Conservation (phyloP, 164 flowering plant genomes). For the Dillenia turbinata region DNA sequence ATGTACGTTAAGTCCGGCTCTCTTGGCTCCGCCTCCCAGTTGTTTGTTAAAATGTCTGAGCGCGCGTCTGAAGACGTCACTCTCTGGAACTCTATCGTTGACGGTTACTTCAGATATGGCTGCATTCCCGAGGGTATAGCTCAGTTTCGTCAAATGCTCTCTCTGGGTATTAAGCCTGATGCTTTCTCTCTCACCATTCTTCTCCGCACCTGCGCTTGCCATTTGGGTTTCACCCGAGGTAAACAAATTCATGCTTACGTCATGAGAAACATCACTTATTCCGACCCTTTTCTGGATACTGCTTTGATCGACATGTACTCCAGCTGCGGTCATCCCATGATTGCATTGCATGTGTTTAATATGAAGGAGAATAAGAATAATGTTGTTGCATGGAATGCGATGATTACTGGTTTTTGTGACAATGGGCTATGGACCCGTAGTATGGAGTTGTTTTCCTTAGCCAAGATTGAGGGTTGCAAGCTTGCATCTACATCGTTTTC, state of each 20-base stretch:
- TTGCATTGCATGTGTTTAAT: slow-evolving; percentile 40
- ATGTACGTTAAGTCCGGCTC: slow-evolving; percentile 61
- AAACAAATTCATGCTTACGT: slow-evolving; percentile 57
- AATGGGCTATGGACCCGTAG: slow-evolving; percentile 46
- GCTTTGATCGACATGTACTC: slow-evolving; percentile 55
- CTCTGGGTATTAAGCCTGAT: slow-evolving; percentile 45
- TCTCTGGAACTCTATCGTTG: slow-evolving; percentile 60
- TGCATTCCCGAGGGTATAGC: slow-evolving; percentile 26
- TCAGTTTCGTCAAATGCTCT: slow-evolving; percentile 46
- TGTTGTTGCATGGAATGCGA: slow-evolving; percentile 52
- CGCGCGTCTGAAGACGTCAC: slow-evolving; percentile 34
- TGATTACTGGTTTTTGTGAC: slow-evolving; percentile 48
- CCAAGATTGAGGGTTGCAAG: slow-evolving; percentile 28
- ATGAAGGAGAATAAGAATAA: slow-evolving; percentile 31
- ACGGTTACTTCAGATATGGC: slow-evolving; percentile 46
- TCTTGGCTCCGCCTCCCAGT: slow-evolving; percentile 30
- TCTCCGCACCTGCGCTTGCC: slow-evolving; percentile 25
- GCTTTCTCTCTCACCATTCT: slow-evolving; percentile 47
- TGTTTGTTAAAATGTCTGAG: slow-evolving; percentile 43
- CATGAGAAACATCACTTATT: slow-evolving; percentile 22
- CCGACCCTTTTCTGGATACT: slow-evolving; percentile 46
- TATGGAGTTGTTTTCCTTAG: slow-evolving; percentile 35
- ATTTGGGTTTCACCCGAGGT: slow-evolving; percentile 19
- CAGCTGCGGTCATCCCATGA: slow-evolving; percentile 19
- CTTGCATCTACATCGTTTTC: slow-evolving; percentile 41